phyloP scores from a whole-genome alignment of 208 protist species.

The Acanthamoeba comandoni region DNA sequence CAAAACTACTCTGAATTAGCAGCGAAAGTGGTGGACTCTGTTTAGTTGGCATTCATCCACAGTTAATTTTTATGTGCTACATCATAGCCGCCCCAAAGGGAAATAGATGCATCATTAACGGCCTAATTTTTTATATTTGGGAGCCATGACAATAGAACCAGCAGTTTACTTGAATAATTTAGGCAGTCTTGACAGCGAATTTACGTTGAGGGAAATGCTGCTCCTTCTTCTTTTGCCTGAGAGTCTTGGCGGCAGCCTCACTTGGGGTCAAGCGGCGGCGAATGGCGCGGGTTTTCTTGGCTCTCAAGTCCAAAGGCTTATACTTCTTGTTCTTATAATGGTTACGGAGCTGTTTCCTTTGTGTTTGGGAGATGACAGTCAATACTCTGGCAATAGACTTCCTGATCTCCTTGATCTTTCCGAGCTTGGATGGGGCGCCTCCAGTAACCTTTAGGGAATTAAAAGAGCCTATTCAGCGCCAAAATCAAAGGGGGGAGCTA shows the following conservation, averaged over 20 bases:
- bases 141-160: neutral
- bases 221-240: slow-evolving; percentile 82
- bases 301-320: slow-evolving; percentile 88
- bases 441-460: too few species aligned
- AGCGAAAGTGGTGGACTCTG: too few species aligned
- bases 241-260: slow-evolving; percentile 81
- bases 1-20: too few species aligned
- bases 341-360: slow-evolving; percentile 93
- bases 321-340: slow-evolving; percentile 94
- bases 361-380: slow-evolving; percentile 97
- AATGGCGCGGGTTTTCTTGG: slow-evolving; percentile 91
- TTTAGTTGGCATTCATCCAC: too few species aligned
- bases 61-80: too few species aligned
- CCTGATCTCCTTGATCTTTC: slow-evolving; percentile 91
- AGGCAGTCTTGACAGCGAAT: slow-evolving; percentile 86
- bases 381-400: slow-evolving; percentile 96
- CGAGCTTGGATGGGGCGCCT: slow-evolving; percentile 75
- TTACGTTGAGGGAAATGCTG: slow-evolving; percentile 87
- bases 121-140: neutral
- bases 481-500: too few species aligned
- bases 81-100: too few species aligned
- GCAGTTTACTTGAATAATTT: slow-evolving; percentile 49
- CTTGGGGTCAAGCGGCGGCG: slow-evolving; percentile 85
- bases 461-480: too few species aligned
- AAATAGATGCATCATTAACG: too few species aligned